Conservation (phyloP, 2,329 filamentous ascomycete genomes). For the Tolypocladium guangdongense region DNA sequence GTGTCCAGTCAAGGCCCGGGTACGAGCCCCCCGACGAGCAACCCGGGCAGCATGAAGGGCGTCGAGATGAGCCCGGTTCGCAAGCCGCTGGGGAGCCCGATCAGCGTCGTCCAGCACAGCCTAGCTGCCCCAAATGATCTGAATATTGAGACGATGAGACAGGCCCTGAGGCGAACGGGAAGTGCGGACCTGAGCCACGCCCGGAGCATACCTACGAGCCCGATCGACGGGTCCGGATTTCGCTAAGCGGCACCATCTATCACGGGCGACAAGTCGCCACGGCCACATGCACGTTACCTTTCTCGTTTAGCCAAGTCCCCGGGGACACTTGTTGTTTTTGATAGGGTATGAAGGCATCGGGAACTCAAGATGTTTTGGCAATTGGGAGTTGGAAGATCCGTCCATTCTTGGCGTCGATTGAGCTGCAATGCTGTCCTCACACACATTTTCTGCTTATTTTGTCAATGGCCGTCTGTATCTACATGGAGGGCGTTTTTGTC, state of each 20-base stretch:
- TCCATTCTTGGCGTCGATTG: background rate
- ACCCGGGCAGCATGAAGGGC: constrained; percentile 62
- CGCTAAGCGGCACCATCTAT: constrained; percentile 10
- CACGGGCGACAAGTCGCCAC: background rate
- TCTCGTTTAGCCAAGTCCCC: background rate
- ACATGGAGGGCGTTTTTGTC: background rate
- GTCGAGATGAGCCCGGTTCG: constrained; percentile 57
- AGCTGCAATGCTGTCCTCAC: background rate
- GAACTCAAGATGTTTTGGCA: constrained; percentile 2
- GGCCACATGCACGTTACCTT: background rate
- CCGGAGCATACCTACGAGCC: constrained; percentile 47
- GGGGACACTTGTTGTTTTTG: constrained; percentile 1
- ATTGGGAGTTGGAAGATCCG: constrained; percentile 4
- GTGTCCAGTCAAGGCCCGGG: constrained; percentile 58
- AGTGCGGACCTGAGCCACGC: constrained; percentile 62
- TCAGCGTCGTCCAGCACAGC: constrained; percentile 39
- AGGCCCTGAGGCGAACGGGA: constrained; percentile 74
- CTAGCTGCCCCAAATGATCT: constrained; percentile 48
- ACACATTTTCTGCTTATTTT: background rate
- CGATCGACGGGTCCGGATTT: constrained; percentile 31
- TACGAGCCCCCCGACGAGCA: constrained; percentile 66
- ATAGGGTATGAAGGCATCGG: constrained; percentile 3
- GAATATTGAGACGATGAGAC: constrained; percentile 87
- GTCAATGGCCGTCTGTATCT: background rate
- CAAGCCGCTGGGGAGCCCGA: constrained; percentile 52